Conservation (phyloP, 495 filamentous ascomycete genomes). For the Clavariopsis aquatica region DNA sequence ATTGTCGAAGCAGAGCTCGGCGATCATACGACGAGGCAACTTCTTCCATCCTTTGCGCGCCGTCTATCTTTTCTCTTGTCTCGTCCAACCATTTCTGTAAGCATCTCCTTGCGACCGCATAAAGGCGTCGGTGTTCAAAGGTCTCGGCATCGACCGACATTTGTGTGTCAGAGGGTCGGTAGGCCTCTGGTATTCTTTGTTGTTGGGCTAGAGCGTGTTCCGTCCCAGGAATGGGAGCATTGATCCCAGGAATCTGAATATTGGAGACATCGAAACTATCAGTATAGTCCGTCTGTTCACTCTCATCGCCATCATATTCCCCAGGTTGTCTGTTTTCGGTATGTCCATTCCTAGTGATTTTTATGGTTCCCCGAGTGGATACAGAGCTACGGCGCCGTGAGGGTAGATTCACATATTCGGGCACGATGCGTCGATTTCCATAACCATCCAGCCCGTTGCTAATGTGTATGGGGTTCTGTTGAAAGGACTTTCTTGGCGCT, state of each 20-base stretch:
- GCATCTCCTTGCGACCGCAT: conserved; percentile 2
- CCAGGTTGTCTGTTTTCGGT: not conserved
- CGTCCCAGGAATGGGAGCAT: conserved; percentile 24
- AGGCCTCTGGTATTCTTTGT: conserved; percentile 30
- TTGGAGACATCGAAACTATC: conserved; percentile 17
- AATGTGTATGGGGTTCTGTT: conserved; percentile 30
- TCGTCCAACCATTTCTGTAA: conserved; percentile 26
- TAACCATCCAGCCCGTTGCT: conserved; percentile 27
- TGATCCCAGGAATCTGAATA: conserved; percentile 29
- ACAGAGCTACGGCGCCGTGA: conserved; percentile 23
- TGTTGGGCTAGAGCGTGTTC: conserved; percentile 40
- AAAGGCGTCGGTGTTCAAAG: conserved; percentile 52
- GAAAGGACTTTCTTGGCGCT: conserved; percentile 6
- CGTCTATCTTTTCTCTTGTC: conserved; percentile 50
- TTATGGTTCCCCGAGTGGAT: conserved; percentile 29
- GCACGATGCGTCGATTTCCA: conserved; percentile 3
- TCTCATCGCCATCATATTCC: conserved; percentile 29
- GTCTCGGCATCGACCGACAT: conserved; percentile 60
- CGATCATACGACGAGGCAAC: conserved; percentile 57
- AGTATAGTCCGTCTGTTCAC: conserved; percentile 29
- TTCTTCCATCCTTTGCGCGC: conserved; percentile 51
- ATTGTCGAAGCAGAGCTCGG: conserved; percentile 55
- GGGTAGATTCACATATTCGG: conserved; percentile 9
- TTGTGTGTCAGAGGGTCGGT: conserved; percentile 56
- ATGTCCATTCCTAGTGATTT: conserved; percentile 15